phyloP scores from a whole-genome alignment of 768 basidiomycete species.

The Russula virescens region DNA sequence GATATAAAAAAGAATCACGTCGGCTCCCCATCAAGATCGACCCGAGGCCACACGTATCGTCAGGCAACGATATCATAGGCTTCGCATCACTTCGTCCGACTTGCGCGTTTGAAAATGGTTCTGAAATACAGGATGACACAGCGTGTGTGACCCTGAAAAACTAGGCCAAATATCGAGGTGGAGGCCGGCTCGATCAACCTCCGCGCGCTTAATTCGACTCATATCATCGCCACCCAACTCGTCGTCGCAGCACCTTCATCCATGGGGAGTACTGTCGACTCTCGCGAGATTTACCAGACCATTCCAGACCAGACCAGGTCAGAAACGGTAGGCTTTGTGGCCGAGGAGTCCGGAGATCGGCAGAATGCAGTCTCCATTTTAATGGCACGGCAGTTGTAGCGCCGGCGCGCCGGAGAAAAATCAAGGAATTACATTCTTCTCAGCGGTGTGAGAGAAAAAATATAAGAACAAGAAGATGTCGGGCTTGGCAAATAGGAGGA shows the following conservation, averaged over 20 bases:
- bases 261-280: not conserved
- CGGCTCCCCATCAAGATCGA: not conserved
- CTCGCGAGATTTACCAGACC: not conserved
- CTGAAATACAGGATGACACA: too few species aligned
- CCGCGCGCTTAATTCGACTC: too few species aligned
- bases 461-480: too few species aligned
- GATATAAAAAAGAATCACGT: not conserved
- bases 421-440: too few species aligned
- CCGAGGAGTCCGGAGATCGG: not conserved
- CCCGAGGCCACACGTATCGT: slow-evolving; percentile 9
- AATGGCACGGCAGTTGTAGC: not conserved
- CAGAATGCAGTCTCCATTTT: not conserved
- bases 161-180: too few species aligned
- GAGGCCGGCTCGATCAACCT: not conserved
- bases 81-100: not conserved
- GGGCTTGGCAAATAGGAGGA: not conserved
- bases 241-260: not conserved
- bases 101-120: too few species aligned
- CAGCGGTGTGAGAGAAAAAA: too few species aligned
- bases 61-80: slow-evolving; percentile 4
- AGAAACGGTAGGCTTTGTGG: not conserved
- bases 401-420: not conserved
- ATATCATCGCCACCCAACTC: too few species aligned
- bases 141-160: too few species aligned
- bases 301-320: too few species aligned